phyloP scores from a whole-genome alignment of 2,329 filamentous ascomycete species.

The Gremmenia infestans region DNA sequence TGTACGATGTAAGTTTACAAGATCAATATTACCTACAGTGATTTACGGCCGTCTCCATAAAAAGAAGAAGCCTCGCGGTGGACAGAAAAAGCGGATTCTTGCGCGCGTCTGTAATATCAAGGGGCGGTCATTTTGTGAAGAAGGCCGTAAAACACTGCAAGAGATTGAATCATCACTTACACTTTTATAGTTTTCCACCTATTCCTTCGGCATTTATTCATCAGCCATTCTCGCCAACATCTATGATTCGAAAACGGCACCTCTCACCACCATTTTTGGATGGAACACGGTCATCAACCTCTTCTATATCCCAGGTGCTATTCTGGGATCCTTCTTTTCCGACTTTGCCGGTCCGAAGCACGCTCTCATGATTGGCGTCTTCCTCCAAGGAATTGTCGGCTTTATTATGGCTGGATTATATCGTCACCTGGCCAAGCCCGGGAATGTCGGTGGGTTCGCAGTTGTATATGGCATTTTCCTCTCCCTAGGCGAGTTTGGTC shows the following conservation, averaged over 20 bases:
- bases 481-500: conserved; percentile 73
- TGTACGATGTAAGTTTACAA: conserved; percentile 59
- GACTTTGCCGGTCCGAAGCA: conserved; percentile 77
- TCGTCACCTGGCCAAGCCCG: conserved; percentile 56
- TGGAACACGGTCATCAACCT: conserved; percentile 87
- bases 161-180: background rate
- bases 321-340: conserved; percentile 69
- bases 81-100: too few species aligned
- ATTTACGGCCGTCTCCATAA: too few species aligned
- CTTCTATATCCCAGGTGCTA: conserved; percentile 82
- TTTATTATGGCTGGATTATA: conserved; percentile 88
- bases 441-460: conserved; percentile 69
- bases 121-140: too few species aligned
- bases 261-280: conserved; percentile 74
- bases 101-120: too few species aligned
- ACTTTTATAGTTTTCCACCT: conserved; percentile 61
- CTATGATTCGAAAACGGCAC: conserved; percentile 46
- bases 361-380: conserved; percentile 66
- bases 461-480: conserved; percentile 78
- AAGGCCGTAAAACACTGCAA: too few species aligned
- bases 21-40: too few species aligned
- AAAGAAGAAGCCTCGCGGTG: too few species aligned
- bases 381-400: conserved; percentile 69
- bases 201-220: conserved; percentile 83
- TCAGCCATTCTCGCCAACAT: conserved; percentile 66